These are phyloP conservation scores for Apostasia shenzhenica DNA, from an alignment of 106 monocot species.

Conservation along the genomic window DNA sequence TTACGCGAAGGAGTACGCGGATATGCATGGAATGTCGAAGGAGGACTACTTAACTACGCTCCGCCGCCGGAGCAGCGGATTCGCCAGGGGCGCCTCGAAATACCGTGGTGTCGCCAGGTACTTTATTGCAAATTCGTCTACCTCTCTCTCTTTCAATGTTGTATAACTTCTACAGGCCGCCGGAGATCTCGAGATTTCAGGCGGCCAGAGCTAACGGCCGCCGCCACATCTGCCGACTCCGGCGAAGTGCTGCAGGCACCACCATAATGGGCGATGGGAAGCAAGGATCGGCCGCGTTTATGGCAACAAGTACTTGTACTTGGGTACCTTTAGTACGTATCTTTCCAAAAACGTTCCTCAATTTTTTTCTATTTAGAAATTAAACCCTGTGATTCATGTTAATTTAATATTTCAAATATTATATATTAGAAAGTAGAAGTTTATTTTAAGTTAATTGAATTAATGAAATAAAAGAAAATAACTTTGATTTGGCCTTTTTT, in stretches of 20 bases:
- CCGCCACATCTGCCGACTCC: not conserved
- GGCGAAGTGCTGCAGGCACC: constrained; percentile 35
- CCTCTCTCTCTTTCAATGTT: too few relatives aligned
- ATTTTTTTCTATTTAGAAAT: not conserved
- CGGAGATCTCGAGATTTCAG: too few relatives aligned
- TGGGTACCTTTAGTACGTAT: constrained; percentile 56
- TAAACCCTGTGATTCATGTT: too few relatives aligned
- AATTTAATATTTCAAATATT: too few relatives aligned
- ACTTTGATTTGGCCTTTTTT: too few relatives aligned
- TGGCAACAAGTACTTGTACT: constrained; percentile 70
- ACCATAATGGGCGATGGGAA: constrained; percentile 73
- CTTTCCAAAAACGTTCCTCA: not conserved
- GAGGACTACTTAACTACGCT: constrained; percentile 23
- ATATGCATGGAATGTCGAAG: constrained; percentile 5
- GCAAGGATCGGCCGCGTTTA: constrained; percentile 60
- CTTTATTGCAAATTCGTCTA: not conserved
- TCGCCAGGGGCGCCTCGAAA: constrained; percentile 65
- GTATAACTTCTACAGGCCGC: too few relatives aligned
- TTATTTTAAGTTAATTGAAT: too few relatives aligned
- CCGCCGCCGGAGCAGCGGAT: constrained; percentile 56
- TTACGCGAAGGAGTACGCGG: constrained; percentile 5
- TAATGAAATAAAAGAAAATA: too few relatives aligned
- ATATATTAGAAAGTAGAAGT: too few relatives aligned
- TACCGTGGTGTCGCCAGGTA: constrained; percentile 72
- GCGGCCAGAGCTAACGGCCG: too few relatives aligned